Evolutionary conservation across 2,329 filamentous ascomycete species (phyloP).

Genomic region (Spiromastix sp.): DNA sequence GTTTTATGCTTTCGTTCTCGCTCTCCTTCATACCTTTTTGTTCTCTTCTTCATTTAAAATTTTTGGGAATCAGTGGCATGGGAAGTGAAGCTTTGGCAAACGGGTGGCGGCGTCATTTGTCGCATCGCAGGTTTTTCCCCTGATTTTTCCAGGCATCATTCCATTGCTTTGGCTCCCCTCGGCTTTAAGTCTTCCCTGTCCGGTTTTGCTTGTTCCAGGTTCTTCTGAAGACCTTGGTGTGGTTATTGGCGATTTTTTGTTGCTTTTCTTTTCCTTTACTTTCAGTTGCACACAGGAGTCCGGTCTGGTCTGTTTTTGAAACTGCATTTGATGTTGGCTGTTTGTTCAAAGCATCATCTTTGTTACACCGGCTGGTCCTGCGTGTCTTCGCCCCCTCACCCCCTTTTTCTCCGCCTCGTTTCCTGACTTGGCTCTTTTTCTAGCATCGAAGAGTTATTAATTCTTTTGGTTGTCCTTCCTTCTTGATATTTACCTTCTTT

Average conservation of each 20-base stretch:
- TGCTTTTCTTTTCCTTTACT: constrained; percentile 5
- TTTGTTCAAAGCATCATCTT: constrained; percentile 26
- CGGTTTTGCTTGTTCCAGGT: constrained; percentile 21
- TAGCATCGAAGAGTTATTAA: no score
- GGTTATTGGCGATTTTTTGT: no score
- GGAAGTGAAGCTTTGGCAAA: constrained; percentile 25
- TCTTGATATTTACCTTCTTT: no score
- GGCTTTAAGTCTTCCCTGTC: constrained; percentile 17
- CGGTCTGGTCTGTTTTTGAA: constrained; percentile 31
- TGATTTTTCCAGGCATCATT: constrained; percentile 7
- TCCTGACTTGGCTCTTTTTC: no score
- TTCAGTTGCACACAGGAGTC: constrained; percentile 26
- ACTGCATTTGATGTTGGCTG: constrained; percentile 27
- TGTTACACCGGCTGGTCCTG: constrained; percentile 39
- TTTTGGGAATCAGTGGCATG: constrained; percentile 22
- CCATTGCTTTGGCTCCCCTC: constrained; percentile 19
- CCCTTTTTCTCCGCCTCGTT: constrained; percentile 7
- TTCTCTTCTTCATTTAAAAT: constrained; percentile 31
- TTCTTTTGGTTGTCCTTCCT: no score
- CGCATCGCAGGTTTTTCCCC: constrained; percentile 10
- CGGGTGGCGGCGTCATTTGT: constrained; percentile 26
- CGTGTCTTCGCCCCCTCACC: constrained; percentile 23
- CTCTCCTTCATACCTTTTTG: constrained; percentile 26
- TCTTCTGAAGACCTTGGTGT: no score
- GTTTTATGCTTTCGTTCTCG: constrained; percentile 1